Conservation (phyloP, 768 basidiomycete genomes). For the Terana coerulea region DNA sequence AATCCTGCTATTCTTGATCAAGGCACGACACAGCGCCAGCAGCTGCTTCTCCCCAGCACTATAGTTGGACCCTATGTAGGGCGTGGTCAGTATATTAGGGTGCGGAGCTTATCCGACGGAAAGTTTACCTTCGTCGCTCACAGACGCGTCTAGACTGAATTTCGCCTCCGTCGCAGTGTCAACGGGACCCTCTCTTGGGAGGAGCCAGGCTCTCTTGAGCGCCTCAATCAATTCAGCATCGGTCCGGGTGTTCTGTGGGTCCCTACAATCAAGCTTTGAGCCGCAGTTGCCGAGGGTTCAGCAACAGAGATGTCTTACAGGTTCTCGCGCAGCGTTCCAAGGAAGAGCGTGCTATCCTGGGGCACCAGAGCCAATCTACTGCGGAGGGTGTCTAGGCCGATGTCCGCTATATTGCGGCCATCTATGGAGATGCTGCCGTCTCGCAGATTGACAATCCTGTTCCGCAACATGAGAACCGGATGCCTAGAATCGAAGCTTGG, state of each 20-base stretch:
- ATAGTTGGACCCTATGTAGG: conserved; percentile 43
- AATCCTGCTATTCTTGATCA: conserved; percentile 67
- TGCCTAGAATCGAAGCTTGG: background rate
- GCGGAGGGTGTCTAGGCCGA: conserved; percentile 55
- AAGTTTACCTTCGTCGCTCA: conserved; percentile 67
- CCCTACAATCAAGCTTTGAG: conserved; percentile 69
- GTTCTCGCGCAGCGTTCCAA: conserved; percentile 72
- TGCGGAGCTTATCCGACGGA: too few relatives aligned
- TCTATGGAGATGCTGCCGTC: conserved; percentile 58
- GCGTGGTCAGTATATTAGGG: too few relatives aligned
- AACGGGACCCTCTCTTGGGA: conserved; percentile 43
- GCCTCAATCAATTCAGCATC: conserved; percentile 52
- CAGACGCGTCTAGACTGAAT: conserved; percentile 57
- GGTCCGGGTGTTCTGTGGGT: conserved; percentile 39
- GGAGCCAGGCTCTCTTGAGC: conserved; percentile 56
- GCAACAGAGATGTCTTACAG: conserved; percentile 35
- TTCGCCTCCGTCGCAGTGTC: conserved; percentile 55
- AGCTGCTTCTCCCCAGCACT: conserved; percentile 84
- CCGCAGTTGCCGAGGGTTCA: conserved; percentile 42
- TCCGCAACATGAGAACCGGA: background rate
- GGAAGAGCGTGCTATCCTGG: conserved; percentile 73
- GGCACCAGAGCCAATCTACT: conserved; percentile 62
- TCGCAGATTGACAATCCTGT: conserved; percentile 56
- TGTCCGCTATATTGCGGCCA: conserved; percentile 44
- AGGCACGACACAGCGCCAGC: conserved; percentile 78